Evolutionary conservation across 129 eudicot species (phyloP), one percentile per base, ranked within the genome.

Genomic region (Kitagawia praeruptora): DNA sequence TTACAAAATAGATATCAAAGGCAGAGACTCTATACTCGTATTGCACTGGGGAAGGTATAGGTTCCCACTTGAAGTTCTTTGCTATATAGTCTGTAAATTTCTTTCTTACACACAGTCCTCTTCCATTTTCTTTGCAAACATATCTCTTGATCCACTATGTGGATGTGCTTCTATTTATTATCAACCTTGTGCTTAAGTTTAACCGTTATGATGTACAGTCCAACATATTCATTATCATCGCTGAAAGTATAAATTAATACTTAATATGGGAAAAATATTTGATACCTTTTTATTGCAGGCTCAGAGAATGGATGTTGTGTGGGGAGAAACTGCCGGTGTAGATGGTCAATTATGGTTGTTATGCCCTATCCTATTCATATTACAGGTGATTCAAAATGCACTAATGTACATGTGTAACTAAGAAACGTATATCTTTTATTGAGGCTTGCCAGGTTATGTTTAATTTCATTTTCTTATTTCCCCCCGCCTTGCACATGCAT

Each of bases 281-380:
- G 8, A 23, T 51, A 73, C 82, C 37, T 79, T 80, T 38, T 84
- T 73, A 48, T 81, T 85, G 87, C 51, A 95, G 97, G 98, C 98
- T 41, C 84, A 93, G 87, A 90, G 96, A 89, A 95, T 95, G 98
- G 96, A 92, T 87, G 97, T 95, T 81, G 98, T 95, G 48, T 90
- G 97, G 98, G 98, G 98, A 87, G 97, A 92, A 86, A 95, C 97
- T 76, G 96, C 97, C 81, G 97, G 97, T 85, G 98, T 92, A 66
- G 89, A 83, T 78, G 97, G 98, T 69, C 98, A 95, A 81, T 80
- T 95, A 76, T 86, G 90, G 88, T 80, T 95, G 80, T 77, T 95
- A 44, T 92, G 82, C 85, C 96, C 97, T 73, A 85, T 95, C 74
- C 91, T 95, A 27, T 95, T 95, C 80, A 47, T 86, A 84, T 85